Conservation (phyloP, 805 yeast genomes). For the Pichia exigua region DNA sequence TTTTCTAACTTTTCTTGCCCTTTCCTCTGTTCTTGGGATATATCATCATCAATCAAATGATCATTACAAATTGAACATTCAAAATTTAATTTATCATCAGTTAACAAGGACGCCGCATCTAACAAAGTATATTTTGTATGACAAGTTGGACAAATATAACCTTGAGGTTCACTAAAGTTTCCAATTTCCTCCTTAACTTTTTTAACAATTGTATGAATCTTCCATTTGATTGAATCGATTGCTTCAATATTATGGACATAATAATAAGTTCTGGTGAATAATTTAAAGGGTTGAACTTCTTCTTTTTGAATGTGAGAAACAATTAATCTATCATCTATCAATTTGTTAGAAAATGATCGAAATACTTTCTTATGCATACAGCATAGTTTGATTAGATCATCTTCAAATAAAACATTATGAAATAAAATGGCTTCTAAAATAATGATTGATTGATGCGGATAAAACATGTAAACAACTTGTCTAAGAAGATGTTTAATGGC, state of each 20-base stretch:
- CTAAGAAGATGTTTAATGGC: constrained; percentile 42
- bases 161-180: constrained; percentile 84
- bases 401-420: constrained; percentile 89
- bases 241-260: constrained; percentile 82
- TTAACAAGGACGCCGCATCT: constrained; percentile 77
- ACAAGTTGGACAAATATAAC: constrained; percentile 86
- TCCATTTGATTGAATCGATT: constrained; percentile 94
- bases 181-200: constrained; percentile 74
- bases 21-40: constrained; percentile 70
- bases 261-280: constrained; percentile 74
- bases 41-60: constrained; percentile 77
- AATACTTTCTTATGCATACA: constrained; percentile 84
- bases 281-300: constrained; percentile 55
- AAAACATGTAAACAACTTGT: constrained; percentile 80
- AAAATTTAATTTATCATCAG: constrained; percentile 74
- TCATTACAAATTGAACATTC: constrained; percentile 79
- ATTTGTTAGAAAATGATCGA: constrained; percentile 68
- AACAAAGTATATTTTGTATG: constrained; percentile 71
- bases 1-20: constrained; percentile 76
- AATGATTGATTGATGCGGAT: constrained; percentile 73
- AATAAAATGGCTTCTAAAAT: constrained; percentile 80
- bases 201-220: constrained; percentile 79
- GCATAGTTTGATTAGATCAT: constrained; percentile 72
- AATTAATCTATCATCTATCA: constrained; percentile 78
- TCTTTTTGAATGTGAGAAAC: constrained; percentile 66